Base-by-base conservation (phyloP, 371 early-diverging fungal genomes). In the Globomyces sp. region DNA sequence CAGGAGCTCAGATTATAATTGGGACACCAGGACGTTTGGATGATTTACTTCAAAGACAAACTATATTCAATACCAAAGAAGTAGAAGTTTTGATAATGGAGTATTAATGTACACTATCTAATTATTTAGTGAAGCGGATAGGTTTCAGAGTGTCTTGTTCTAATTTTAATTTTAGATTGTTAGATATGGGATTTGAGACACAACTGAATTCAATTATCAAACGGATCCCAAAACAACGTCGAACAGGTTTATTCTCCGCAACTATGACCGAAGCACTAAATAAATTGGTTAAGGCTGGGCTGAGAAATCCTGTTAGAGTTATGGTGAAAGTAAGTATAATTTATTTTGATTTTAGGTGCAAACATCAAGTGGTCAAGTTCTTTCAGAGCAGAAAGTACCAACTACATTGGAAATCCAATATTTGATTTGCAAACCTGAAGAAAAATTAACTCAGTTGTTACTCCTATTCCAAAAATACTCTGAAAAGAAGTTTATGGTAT, bases 11-110 rank as follows among this genome's bases (percentile, higher is more conserved):
- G 61, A 90, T 99, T 39, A 66, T 98, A 45, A 90, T 99, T 8
- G 98, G 92, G 2, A 99, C 99, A 0, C 99, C 99, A 0, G 99
- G 99, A 0, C 83, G 99, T 11, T 71, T 99, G 60, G 91, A 95
- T 67, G 96, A 99, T 69, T 72, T 97, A 36, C 64, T 98, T 11
- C 82, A 82, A 4, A 65, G 80, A 40, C 50, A 53, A 10, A 66
- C 50, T 39, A 41, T 86, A 0, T 73, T 80, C 45, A 89, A 88
- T 64, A 82, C 90, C 60, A 87, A 88, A 57, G 90, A 95, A 68
- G 69, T 95, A 37, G 95, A 96, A 69, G 89, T 94, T 0, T 77
- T 96, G 47, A 90, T 96, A 0, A 81, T 98, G 77, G 97, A 24
- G 24, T 24, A 24, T 24, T 24, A 97, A 73, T 96, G 96, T 78